Base-by-base conservation (phyloP, 2,329 filamentous ascomycete genomes). In the Claviceps pusilla region DNA sequence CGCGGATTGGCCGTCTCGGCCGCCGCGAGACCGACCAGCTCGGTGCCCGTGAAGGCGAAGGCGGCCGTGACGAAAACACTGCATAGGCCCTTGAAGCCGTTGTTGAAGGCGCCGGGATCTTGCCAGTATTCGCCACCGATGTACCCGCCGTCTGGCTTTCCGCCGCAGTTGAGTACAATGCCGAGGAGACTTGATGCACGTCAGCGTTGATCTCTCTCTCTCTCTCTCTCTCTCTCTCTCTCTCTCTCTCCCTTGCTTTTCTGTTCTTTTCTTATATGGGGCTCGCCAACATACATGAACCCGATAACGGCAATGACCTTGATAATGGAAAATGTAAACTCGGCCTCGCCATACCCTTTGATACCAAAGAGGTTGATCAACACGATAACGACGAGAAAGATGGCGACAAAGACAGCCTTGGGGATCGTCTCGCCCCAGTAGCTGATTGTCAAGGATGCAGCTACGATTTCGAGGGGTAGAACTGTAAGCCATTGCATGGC, bases 321-420 rank as follows among this genome's bases (percentile, higher is more conserved):
- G 71, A 96, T 74, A 52, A 90, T 81, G 37, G 87, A 86, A 65
- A 95, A 93, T 55, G 89, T 73, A 60, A 95, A 95, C 63, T 95
- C 89, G 16, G 87, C 88, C 68, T 95, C 89, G 63, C 89, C 89
- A 61, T 94, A 95, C 31, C 86, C 87, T 64, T 86, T 87, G 58
- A 96, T 86, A 51, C 89, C 89, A 62, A 91, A 93, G 59, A 95
- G 68, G 65, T 96, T 95, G 70, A 96, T 95, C 35, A 69, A 61
- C 48, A 95, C 76, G 60, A 95, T 91, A 54, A 84, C 62, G 16
- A 82, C 57, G 55, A 93, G 79, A 68, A 96, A 96, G 47, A 96
- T 73, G 46, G 87, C 80, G 31, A 96, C 87, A 71, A 87, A 96
- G 33, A 87, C 83, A 53, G 84, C 82, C 58, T 83, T 82, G 33